Base-by-base conservation (phyloP, 2,329 filamentous ascomycete genomes). In the Parastagonospora nodorum region DNA sequence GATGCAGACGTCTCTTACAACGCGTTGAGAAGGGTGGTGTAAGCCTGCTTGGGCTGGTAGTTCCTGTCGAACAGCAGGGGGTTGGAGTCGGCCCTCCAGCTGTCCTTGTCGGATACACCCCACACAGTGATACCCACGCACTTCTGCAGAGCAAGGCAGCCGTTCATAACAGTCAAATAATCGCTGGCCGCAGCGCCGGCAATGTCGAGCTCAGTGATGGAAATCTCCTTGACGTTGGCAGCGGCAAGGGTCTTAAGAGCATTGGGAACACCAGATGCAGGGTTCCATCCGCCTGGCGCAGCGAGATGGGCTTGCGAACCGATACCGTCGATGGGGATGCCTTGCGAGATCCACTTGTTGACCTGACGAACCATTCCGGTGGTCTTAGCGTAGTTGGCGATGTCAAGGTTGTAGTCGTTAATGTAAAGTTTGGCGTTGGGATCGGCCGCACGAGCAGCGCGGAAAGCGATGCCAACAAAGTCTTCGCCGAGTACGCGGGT, bases 341-440 rank as follows among this genome's bases (percentile, higher is more conserved):
- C 88, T 2, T 77, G 78, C 0, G 78, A 77, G 48, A 84, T 67
- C 86, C 86, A 89, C 66, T 84, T 82, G 70, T 84, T 83, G 63
- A 90, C 87, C 66, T 86, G 78, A 16, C 66, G 70, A 14, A 83
- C 76, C 76, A 88, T 82, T 37, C 74, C 78, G 12, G 73, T 74
- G n/a, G 78, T 78, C 77, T 91, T 91, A 57, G 81, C 77, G 61
- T 81, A 80, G 58, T 61, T 79, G 11, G 86, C 80, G 29, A 72
- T 77, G 74, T 88, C 87, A 42, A 89, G 81, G 75, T 78, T 81
- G 69, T 79, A 80, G 65, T 92, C 88, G 72, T 91, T 92, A 76
- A 91, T 89, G 77, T 89, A 92, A 31, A 90, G 77, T 75, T 87
- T 87, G 4, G 85, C 86, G 50, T 74, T 64, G 2, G 88, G 87